A percentile compares a stretch with the other conserved stretches of the same genome.
Evolutionary conservation across 1,284 basidiomycete species (phyloP).

Genomic region (Trichosporon ovoides): DNA sequence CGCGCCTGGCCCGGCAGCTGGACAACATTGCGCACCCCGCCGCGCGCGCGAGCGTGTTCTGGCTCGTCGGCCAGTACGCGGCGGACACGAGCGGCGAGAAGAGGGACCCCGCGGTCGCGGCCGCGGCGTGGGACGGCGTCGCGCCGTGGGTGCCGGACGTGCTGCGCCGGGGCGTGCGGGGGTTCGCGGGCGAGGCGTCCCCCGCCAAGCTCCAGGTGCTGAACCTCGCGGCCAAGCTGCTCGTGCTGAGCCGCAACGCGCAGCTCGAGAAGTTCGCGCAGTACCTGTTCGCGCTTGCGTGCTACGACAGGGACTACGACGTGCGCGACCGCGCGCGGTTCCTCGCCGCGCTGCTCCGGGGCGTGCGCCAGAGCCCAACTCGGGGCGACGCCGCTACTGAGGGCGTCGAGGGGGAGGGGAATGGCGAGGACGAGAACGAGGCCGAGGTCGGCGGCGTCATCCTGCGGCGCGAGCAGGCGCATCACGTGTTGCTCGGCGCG

Average conservation of each 20-base stretch:
- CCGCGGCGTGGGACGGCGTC: conserved; percentile 50
- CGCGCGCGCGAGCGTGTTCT: conserved; percentile 77
- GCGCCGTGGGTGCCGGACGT: conserved; percentile 78
- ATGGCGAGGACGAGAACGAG: conserved; percentile 36
- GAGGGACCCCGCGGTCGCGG: conserved; percentile 7
- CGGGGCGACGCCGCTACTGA: conserved; percentile 9
- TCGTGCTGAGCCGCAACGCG: conserved; percentile 62
- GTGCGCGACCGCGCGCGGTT: conserved; percentile 81
- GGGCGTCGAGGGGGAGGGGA: conserved; percentile 21
- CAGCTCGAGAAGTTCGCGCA: conserved; percentile 54
- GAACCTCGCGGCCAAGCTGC: conserved; percentile 74
- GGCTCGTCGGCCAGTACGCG: conserved; percentile 84
- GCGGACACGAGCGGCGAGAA: conserved; percentile 23
- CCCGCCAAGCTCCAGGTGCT: conserved; percentile 69
- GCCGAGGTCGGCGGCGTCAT: conserved; percentile 64
- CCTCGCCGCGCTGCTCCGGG: conserved; percentile 64
- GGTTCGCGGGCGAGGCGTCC: conserved; percentile 62
- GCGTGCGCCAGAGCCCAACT: conserved; percentile 43
- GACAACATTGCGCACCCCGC: conserved; percentile 71
- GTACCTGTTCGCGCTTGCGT: conserved; percentile 75
- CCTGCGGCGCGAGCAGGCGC: conserved; percentile 72
- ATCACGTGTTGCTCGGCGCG: conserved; percentile 69
- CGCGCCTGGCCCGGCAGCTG: conserved; percentile 65
- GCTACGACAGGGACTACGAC: conserved; percentile 80
- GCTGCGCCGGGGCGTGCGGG: conserved; percentile 66